Percentiles rank a stretch among this genome's conserved stretches.
Conservation (phyloP, 768 basidiomycete species). For the Rhodotorula kratochvilovae region DNA sequence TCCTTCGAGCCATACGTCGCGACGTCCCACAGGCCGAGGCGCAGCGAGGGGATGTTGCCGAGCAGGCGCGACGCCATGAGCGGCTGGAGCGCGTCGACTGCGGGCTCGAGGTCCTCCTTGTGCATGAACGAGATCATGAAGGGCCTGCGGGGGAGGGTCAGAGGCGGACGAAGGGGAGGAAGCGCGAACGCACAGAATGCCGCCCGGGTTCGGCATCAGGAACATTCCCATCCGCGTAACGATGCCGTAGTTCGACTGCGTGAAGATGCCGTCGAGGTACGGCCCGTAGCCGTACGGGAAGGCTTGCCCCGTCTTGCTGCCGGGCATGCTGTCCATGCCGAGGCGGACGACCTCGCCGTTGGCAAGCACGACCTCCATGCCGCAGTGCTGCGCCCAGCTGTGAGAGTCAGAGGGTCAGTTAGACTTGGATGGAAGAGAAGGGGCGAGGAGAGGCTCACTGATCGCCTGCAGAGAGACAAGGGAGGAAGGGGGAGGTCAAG, state of each 20-base stretch:
- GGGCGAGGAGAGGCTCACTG: too few species aligned
- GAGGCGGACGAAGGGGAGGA: too few species aligned
- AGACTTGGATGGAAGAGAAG: too few species aligned
- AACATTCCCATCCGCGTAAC: conserved; percentile 34
- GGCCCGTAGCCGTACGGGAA: conserved; percentile 37
- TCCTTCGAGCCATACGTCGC: conserved; percentile 12
- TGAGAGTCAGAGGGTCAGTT: conserved; percentile 2
- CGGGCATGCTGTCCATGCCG: conserved; percentile 36
- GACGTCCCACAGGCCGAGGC: conserved; percentile 17
- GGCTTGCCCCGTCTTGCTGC: conserved; percentile 24
- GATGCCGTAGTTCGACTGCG: conserved; percentile 29
- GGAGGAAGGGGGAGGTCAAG: too few species aligned
- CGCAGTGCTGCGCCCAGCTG: conserved; percentile 33
- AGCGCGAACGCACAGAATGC: background rate
- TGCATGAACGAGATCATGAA: conserved; percentile 27
- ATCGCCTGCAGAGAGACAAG: too few species aligned
- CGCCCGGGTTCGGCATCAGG: conserved; percentile 35
- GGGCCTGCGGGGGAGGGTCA: conserved; percentile 7
- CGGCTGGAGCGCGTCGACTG: conserved; percentile 17
- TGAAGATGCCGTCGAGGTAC: conserved; percentile 39
- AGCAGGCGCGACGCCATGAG: conserved; percentile 5
- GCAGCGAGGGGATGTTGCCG: conserved; percentile 17
- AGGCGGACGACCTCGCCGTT: conserved; percentile 38
- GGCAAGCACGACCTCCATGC: conserved; percentile 38
- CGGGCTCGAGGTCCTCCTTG: conserved; percentile 17